Percentiles rank a stretch among this genome's conserved stretches.
These are phyloP conservation scores for Saccharomycopsis oosterbeekiorum DNA, from an alignment of 805 yeast species.

Conservation along the genomic window DNA sequence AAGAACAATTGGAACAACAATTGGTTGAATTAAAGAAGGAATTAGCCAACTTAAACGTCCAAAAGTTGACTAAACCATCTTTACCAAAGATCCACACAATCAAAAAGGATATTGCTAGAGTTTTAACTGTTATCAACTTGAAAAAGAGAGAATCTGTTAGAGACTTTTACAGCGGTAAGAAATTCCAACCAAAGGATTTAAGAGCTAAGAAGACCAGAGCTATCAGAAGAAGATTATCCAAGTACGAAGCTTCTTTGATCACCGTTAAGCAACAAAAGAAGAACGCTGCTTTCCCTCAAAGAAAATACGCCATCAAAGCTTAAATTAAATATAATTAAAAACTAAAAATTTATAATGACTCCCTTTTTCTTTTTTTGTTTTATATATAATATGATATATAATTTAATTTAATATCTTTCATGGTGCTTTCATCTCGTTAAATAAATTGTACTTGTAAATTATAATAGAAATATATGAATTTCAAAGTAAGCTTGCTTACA, in stretches of 20 bases:
- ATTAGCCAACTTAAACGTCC: slow-evolving; percentile 92
- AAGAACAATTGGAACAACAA: slow-evolving; percentile 91
- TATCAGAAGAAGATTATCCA: slow-evolving; percentile 92
- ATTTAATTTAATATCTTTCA: background rate
- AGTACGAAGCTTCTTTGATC: slow-evolving; percentile 68
- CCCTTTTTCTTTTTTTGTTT: slow-evolving; percentile 2
- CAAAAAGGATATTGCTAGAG: slow-evolving; percentile 98
- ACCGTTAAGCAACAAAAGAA: slow-evolving; percentile 90
- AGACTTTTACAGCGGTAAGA: slow-evolving; percentile 91
- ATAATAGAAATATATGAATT: background rate
- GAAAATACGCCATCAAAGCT: slow-evolving; percentile 98
- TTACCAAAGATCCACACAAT: slow-evolving; percentile 94
- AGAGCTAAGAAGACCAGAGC: slow-evolving; percentile 99
- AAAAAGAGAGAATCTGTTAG: slow-evolving; percentile 93
- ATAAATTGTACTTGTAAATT: background rate
- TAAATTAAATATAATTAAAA: slow-evolving; percentile 32
- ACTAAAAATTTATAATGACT: background rate
- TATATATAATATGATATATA: background rate
- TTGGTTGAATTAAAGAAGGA: slow-evolving; percentile 94
- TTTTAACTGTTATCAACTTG: slow-evolving; percentile 92
- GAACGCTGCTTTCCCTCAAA: slow-evolving; percentile 94
- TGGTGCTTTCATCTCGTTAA: slow-evolving; percentile 1
- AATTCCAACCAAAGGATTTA: slow-evolving; percentile 95
- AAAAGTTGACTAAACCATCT: slow-evolving; percentile 85
- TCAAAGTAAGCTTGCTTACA: background rate